A percentile compares a stretch with the other conserved stretches of the same genome.
phyloP scores from a whole-genome alignment of 176 grass and related monocot genomes.

The Oryza meyeriana region DNA sequence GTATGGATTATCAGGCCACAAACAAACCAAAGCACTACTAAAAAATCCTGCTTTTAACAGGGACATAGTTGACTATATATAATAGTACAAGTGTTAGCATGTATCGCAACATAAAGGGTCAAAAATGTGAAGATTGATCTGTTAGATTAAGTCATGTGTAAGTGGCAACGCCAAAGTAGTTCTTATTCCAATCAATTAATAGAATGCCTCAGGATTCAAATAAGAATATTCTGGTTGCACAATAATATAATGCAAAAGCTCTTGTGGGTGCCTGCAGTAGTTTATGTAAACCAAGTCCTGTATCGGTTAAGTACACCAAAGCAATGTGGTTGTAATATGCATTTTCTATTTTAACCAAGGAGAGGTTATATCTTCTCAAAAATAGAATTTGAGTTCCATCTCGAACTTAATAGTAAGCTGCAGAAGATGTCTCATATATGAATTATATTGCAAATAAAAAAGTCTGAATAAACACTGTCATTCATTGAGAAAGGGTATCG shows the following conservation, averaged over 20 bases:
- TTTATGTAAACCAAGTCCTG: not conserved
- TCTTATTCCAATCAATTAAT: not conserved
- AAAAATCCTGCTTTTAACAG: not conserved
- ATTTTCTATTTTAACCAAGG: constrained; percentile 8
- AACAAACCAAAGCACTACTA: not conserved
- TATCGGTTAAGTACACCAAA: not conserved
- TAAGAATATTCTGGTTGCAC: not conserved
- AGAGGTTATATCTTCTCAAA: not conserved
- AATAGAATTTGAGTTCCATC: not conserved
- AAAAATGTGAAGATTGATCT: not conserved
- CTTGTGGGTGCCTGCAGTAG: not conserved
- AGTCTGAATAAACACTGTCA: too few relatives aligned
- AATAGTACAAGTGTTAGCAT: not conserved
- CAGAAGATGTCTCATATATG: too few relatives aligned
- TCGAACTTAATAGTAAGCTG: constrained; percentile 7
- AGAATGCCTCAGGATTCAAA: not conserved
- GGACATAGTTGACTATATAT: not conserved
- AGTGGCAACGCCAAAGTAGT: not conserved
- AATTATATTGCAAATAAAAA: too few relatives aligned
- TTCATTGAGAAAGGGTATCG: not conserved
- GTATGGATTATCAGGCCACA: not conserved
- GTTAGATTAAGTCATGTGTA: not conserved
- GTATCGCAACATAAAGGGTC: not conserved
- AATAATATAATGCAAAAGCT: constrained; percentile 8
- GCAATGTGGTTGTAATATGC: constrained; percentile 20